Conservation (phyloP, 257 asterid species). For the Dorcoceras hygrometricum region DNA sequence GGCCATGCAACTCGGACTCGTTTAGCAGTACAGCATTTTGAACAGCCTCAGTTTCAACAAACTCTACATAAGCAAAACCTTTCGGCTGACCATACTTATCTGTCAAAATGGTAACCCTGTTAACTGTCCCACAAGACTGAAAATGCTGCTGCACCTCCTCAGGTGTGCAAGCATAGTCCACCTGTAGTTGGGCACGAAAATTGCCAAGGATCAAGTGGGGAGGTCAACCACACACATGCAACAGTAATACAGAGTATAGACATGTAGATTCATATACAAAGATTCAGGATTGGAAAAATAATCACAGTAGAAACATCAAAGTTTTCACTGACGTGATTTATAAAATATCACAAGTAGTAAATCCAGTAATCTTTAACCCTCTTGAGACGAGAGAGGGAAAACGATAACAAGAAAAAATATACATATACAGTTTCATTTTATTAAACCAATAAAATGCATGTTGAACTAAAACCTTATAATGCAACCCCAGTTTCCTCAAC, state of each 20-base stretch:
- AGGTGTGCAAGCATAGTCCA: constrained; percentile 54
- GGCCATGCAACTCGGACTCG: constrained; percentile 52
- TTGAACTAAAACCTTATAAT: no score
- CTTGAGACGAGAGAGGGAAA: neutral
- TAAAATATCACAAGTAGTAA: no score
- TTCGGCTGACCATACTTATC: constrained; percentile 54
- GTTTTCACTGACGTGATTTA: neutral
- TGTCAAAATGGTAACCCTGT: constrained; percentile 51
- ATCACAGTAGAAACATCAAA: neutral
- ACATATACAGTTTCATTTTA: no score
- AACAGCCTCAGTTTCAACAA: constrained; percentile 48
- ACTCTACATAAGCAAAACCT: constrained; percentile 58
- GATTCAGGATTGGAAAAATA: neutral
- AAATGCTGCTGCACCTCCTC: constrained; percentile 62
- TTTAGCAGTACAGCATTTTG: constrained; percentile 50
- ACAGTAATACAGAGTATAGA: neutral
- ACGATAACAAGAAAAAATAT: neutral
- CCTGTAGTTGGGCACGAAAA: constrained; percentile 27
- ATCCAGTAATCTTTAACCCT: neutral
- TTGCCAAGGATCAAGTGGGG: constrained; percentile 9
- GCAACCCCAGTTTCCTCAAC: neutral
- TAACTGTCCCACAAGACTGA: constrained; percentile 54
- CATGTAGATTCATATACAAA: neutral
- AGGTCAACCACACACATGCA: constrained; percentile 9
- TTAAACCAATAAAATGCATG: neutral